Conservation (phyloP, 495 filamentous ascomycete genomes). For the Pyrenula aspistea region DNA sequence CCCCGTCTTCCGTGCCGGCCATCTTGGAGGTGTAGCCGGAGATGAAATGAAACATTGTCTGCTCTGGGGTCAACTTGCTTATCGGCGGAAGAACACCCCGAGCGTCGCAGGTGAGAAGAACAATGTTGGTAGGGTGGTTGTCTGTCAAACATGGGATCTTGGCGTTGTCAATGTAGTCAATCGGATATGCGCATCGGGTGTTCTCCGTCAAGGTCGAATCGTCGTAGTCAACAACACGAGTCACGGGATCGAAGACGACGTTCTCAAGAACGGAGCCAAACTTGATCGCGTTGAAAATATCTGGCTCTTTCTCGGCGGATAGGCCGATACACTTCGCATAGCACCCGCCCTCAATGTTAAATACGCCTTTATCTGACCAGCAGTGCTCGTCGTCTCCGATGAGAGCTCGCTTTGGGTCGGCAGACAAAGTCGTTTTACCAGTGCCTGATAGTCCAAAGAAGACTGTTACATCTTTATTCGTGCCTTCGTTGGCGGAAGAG, state of each 20-base stretch:
- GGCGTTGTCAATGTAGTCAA: constrained; percentile 97
- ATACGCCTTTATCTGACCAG: constrained; percentile 93
- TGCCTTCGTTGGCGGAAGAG: constrained; percentile 85
- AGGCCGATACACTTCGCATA: constrained; percentile 99
- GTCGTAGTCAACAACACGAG: constrained; percentile 87
- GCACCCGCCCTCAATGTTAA: constrained; percentile 99
- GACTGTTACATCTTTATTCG: constrained; percentile 83
- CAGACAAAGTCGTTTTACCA: constrained; percentile 96
- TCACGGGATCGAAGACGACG: constrained; percentile 88
- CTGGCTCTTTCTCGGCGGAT: constrained; percentile 95
- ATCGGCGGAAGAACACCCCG: constrained; percentile 95
- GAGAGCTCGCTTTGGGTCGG: constrained; percentile 87
- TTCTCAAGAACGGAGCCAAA: constrained; percentile 98
- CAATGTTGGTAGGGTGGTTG: constrained; percentile 91
- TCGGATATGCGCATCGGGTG: constrained; percentile 95
- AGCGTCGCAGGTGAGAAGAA: constrained; percentile 95
- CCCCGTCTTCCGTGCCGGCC: constrained; percentile 95
- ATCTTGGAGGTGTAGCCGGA: constrained; percentile 99
- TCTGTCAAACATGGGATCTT: constrained; percentile 88
- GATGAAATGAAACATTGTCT: constrained; percentile 99
- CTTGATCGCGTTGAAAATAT: constrained; percentile 93
- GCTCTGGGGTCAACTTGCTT: constrained; percentile 88
- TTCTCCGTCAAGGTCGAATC: constrained; percentile 94
- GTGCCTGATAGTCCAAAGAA: constrained; percentile 99
- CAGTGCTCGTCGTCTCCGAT: constrained; percentile 99